Base-by-base conservation (phyloP, 768 basidiomycete genomes). In the Suillus variegatus region DNA sequence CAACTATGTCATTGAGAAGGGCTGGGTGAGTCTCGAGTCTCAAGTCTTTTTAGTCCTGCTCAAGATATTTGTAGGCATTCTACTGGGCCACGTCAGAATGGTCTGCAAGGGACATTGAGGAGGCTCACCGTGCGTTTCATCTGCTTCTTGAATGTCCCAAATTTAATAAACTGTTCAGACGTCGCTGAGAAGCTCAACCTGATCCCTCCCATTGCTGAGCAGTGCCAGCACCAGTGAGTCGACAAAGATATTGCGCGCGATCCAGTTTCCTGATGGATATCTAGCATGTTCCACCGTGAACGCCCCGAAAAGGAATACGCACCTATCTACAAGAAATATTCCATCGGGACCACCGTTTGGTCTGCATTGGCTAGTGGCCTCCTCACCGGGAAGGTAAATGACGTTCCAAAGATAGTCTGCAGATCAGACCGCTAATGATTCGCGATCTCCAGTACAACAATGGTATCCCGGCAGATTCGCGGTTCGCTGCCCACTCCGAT, bases 1-100 rank as follows among this genome's bases (percentile, higher is more conserved):
- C 78, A 85, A 84, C 76, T 80, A 77, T 56, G 73, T 86, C 46
- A 84, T 87, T 67, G 81, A 84, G 60, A 72, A 78, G 49, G 84
- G 84, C 66, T 80, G 82, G 81, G 82, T 74, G 32, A 36, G 77
- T 62, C 41, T 28, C 1, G 10, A 9, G 41, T 46, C 6, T 25
- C 40, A 32, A 18, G 60, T 12, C 6, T 18, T 22, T 38, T 44
- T 14, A 18, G 18, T 28, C 47, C 2, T 25, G 4, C 46, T 62
- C 18, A 46, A 46, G 4, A 6, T 35, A 2, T 25, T 79, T 14
- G 28, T 41, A 79, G 77, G 75, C 79, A 4, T 79, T 79, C 71
- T 80, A 80, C 68, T 83, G 83, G 84, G 84, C 78, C 36, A 85
- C 84, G 0, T 83, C 82, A 35, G 86, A 88, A 66, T 88, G 87